Base-by-base conservation (phyloP, 176 grass and related monocot species). In the Carex kokanica region DNA sequence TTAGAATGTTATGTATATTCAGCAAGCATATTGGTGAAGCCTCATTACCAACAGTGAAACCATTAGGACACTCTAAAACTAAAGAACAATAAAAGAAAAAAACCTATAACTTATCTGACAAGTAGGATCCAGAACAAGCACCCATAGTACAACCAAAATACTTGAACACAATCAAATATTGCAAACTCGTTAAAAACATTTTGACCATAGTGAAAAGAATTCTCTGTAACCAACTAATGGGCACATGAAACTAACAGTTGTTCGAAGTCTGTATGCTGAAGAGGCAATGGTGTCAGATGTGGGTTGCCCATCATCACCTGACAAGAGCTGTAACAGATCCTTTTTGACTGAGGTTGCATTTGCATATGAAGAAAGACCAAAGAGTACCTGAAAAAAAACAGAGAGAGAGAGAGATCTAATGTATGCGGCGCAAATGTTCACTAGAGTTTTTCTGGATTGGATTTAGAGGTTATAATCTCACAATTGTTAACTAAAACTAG, bases 191-290 rank as follows among this genome's bases (percentile, higher is more conserved):
- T 18, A 13, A 81, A 83, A 54, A 62, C 8, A 88, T 34, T 60
- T n/a, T 34, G 9, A 84, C 11, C 38, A 24, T 27, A 84, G 15
- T 6, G 79, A 71, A 81, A 85, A 69, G 55, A 74, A 82, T 41
- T 47, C n/a, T 13, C 21, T 77, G 5, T 79, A 68, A 17, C 6
- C 23, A 25, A 89, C 15, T 63, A 83, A 32, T 32, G 40, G 17
- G 43, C 34, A 29, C 18, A 21, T 52, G 61, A 64, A 88, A 91
- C 90, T 89, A 84, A 95, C 95, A 72, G 89, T 98, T 45, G 91
- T 93, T 84, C 95, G 78, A 88, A 93, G 64, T 83, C 88, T 98
- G 88, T 93, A 95, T 47, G 73, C 74, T 21, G 90, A 67, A 78
- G 91, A 98, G 24, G 88, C 88, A 84, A 95, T 74, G 49, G 95